phyloP scores from a whole-genome alignment of 441 rosid genomes.

The Aquilaria agallochum region DNA sequence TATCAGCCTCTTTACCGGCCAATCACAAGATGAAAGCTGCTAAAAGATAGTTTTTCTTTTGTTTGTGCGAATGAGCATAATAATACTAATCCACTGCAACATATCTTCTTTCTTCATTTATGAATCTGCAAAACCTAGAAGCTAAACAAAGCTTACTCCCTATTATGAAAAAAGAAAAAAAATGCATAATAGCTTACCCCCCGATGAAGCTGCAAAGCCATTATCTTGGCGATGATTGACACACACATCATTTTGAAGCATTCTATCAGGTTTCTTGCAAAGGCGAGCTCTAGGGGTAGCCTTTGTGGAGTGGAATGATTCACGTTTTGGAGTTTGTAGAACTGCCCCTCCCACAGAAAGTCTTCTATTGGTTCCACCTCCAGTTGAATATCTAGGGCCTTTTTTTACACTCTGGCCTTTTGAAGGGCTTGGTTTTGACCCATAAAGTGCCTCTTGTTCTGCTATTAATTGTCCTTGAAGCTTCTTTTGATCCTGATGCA shows the following conservation, averaged over 20 bases:
- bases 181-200: constrained; percentile 36
- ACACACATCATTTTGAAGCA: constrained; percentile 28
- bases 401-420: constrained; percentile 62
- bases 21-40: constrained; percentile 7
- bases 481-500: constrained; percentile 81
- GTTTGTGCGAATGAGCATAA: no score
- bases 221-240: constrained; percentile 40
- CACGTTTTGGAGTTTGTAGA: constrained; percentile 51
- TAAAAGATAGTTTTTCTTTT: constrained; percentile 17
- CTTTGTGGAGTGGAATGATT: constrained; percentile 26
- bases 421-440: constrained; percentile 80
- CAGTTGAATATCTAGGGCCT: constrained; percentile 55
- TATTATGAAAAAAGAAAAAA: not conserved
- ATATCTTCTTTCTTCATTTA: constrained; percentile 21
- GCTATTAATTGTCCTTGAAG: constrained; percentile 83
- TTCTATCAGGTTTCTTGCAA: constrained; percentile 35
- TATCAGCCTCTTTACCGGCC: not conserved
- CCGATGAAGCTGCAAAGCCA: constrained; percentile 44
- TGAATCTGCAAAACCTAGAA: not conserved
- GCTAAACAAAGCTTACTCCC: no score
- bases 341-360: constrained; percentile 59
- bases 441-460: constrained; percentile 81
- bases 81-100: no score
- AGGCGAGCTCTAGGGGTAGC: constrained; percentile 35
- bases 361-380: constrained; percentile 56